Base-by-base conservation (phyloP, 805 yeast genomes). In the Saccharomycopsis fodiens region DNA sequence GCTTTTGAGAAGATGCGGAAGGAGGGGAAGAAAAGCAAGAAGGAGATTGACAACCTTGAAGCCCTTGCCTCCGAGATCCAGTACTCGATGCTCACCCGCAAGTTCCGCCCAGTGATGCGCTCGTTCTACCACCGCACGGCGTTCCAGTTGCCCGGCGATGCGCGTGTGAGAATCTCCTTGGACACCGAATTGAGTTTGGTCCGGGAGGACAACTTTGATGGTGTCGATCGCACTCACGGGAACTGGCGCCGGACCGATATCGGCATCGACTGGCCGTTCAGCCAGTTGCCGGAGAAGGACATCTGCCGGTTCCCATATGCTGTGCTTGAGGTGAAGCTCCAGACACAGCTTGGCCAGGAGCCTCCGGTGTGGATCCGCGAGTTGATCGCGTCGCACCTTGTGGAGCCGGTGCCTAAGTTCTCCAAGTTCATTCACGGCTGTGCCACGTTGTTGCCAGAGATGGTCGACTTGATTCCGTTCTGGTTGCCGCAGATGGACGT, bases 191-290 rank as follows among this genome's bases (percentile, higher is more conserved):
- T 93, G 54, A 72, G 95, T n/a, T 86, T 93, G 96, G 88, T 91
- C 35, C 81, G 98, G 63, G 99, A 93, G 65, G 99, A 93, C 63
- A 81, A 91, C 62, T 93, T 93, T 59, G 98, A 93, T 64, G 96
- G 96, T 20, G 63, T 70, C 48, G 91, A 88, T 60, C 78, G 98
- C 64, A 86, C 97, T 2, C 73, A 85, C 54, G 82, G 82, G 35
- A 93, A 93, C 66, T 93, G 99, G 99, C 82, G 98, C 68, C 79
- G 99, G 66, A 88, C 82, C 82, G 98, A 93, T 64, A 93, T 93
- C 60, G 99, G 98, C 40, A 93, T 93, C 30, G 96, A 93, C 65
- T 93, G 79, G 78, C 99, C 99, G 37, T 93, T 93, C 64, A 65
- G 69, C 45, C 96, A 91, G 64, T 71, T 93, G 46, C 78, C 89